Evolutionary conservation across 371 early-diverging fungal species (phyloP), one percentile per base, ranked within the genome.

Genomic region (Mortierella sp.): DNA sequence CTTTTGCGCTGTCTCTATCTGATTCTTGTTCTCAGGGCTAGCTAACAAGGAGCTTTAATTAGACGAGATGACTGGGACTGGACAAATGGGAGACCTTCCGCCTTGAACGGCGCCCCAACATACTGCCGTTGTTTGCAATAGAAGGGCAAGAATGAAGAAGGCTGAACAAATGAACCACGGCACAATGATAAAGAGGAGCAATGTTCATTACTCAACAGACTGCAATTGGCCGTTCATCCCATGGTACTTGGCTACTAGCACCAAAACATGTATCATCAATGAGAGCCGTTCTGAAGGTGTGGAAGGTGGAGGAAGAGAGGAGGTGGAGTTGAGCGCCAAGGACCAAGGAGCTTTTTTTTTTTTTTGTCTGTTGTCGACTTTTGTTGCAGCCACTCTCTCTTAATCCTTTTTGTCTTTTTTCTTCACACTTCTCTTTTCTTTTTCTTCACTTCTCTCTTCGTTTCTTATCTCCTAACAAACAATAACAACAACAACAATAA

Each of bases 291-390:
- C 18, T 46, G 48, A 8, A 58, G 29, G 2, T 58, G 27, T 46
- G 58, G 48, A 46, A 46, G 14, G 48, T 46, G 48, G 46, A 51
- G 55, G n/a, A 24, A n/a, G 54, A 54, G 18, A 54, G n/a, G 12
- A 60, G 29, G 27, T 29, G 60, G 60, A 32, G 32, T 60, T 60
- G 60, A 60, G 60, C 60, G 60, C 32, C 60, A 60, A 60, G 60
- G 32, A 5, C 51, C 51, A 51, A 51, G 51, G 51, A 51, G 51
- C 21, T 51, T 51, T 51, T 51, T 21, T 21, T 51, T 18, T 49
- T 49, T 48, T 16, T 48, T 48, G 10, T 5, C 49, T 51, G 5
- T 51, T 4, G 60, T 60, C 60, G 60, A 60, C 60, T 56, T 56
- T n/a, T 27, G 60, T 60, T 27, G 24, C 75, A 55, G 16, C 60